These are phyloP conservation scores for Penicillium verrucosum DNA, from an alignment of 2,329 filamentous ascomycete species.

Conservation along the genomic window DNA sequence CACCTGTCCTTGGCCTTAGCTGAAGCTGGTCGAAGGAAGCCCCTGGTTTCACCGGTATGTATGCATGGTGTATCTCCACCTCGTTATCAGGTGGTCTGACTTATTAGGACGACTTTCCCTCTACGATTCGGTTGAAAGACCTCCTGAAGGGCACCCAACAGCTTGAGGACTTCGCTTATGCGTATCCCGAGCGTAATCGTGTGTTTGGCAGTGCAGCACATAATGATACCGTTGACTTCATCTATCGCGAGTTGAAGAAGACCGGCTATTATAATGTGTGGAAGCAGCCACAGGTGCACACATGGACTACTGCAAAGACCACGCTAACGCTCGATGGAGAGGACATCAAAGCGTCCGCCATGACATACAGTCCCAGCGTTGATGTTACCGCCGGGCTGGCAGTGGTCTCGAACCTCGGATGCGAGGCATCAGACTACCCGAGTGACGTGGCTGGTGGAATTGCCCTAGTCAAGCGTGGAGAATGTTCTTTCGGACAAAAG, in stretches of 20 bases:
- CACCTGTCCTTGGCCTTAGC: conserved; percentile 12
- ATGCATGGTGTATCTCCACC: neutral
- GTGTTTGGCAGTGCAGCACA: conserved; percentile 51
- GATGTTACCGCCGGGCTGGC: conserved; percentile 47
- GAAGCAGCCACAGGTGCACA: conserved; percentile 60
- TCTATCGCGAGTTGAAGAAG: conserved; percentile 53
- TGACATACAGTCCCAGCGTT: conserved; percentile 61
- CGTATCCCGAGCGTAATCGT: conserved; percentile 29
- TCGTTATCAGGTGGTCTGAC: neutral
- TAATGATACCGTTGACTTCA: conserved; percentile 61
- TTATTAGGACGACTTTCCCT: conserved; percentile 17
- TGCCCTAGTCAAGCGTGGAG: conserved; percentile 67
- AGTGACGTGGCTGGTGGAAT: conserved; percentile 58
- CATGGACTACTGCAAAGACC: conserved; percentile 59
- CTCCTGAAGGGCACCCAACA: conserved; percentile 59
- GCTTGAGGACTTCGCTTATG: conserved; percentile 42
- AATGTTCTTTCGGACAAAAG: conserved; percentile 70
- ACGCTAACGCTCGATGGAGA: conserved; percentile 57
- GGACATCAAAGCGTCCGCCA: conserved; percentile 51
- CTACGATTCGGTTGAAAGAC: conserved; percentile 51
- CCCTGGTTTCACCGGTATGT: conserved; percentile 16
- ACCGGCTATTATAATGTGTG: conserved; percentile 37
- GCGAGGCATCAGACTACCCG: conserved; percentile 62
- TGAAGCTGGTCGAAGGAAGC: conserved; percentile 5
- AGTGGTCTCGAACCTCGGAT: conserved; percentile 61